phyloP scores from a whole-genome alignment of 1,284 basidiomycete genomes.

The Ceratobasidium sp. region DNA sequence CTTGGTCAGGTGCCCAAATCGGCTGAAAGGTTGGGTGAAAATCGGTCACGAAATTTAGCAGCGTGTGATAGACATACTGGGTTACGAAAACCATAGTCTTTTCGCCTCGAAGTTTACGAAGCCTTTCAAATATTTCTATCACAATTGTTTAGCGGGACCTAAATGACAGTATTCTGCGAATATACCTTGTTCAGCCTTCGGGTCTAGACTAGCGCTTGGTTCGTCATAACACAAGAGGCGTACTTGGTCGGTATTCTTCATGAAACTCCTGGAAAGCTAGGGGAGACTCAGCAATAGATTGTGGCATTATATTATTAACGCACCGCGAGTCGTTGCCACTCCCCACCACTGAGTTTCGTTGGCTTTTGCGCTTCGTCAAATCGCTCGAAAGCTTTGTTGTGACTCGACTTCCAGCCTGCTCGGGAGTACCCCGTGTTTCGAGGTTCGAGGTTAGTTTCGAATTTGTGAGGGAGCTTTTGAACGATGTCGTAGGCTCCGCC shows the following conservation, averaged over 20 bases:
- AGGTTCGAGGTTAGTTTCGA: conserved; percentile 33
- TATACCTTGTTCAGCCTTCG: conserved; percentile 75
- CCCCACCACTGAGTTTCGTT: conserved; percentile 18
- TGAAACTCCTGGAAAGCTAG: conserved; percentile 76
- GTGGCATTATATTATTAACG: conserved; percentile 45
- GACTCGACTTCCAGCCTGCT: neutral
- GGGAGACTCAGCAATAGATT: conserved; percentile 31
- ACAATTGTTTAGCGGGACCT: no score
- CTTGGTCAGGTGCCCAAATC: conserved; percentile 49
- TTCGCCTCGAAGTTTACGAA: conserved; percentile 68
- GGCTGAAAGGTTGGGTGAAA: conserved; percentile 1
- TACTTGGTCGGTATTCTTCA: conserved; percentile 72
- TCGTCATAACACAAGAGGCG: conserved; percentile 81
- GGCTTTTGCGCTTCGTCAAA: conserved; percentile 2
- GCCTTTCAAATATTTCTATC: conserved; percentile 73
- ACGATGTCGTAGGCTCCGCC: conserved; percentile 48
- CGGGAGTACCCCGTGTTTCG: neutral
- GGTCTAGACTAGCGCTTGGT: conserved; percentile 70
- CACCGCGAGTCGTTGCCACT: conserved; percentile 26
- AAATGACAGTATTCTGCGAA: conserved; percentile 36
- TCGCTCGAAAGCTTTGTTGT: neutral
- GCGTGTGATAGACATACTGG: conserved; percentile 56
- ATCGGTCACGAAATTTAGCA: neutral
- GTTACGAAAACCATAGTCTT: conserved; percentile 82
- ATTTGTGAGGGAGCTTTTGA: conserved; percentile 44